A percentile compares a stretch with the other conserved stretches of the same genome.
Conservation (phyloP, 2,329 filamentous ascomycete genomes). For the Coniochaeta sp. region DNA sequence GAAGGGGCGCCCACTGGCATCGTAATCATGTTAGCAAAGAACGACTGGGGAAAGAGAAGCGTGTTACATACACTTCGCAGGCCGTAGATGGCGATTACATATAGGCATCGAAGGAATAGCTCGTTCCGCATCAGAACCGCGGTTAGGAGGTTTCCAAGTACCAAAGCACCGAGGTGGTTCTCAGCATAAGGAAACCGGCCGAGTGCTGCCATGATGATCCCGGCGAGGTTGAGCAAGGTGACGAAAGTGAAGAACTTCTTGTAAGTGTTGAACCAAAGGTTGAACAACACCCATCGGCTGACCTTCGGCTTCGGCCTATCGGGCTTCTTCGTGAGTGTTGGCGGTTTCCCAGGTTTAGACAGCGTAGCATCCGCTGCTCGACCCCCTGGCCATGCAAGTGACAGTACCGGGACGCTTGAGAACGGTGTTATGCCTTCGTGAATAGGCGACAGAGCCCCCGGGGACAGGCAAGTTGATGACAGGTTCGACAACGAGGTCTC, state of each 20-base stretch:
- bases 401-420: slow-evolving; percentile 17
- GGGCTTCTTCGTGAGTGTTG: slow-evolving; percentile 6
- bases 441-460: slow-evolving; percentile 20
- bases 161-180: slow-evolving; percentile 28
- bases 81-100: slow-evolving; percentile 28
- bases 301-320: slow-evolving; percentile 14
- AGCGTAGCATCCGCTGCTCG: not conserved
- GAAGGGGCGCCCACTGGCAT: slow-evolving; percentile 28
- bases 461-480: not conserved
- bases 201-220: slow-evolving; percentile 25
- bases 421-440: slow-evolving; percentile 24
- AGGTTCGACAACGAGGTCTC: slow-evolving; percentile 8
- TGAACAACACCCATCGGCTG: slow-evolving; percentile 25
- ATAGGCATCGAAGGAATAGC: slow-evolving; percentile 28
- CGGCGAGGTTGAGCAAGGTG: slow-evolving; percentile 25
- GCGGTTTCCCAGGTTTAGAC: not conserved
- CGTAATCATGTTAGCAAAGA: slow-evolving; percentile 5
- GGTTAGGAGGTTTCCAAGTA: slow-evolving; percentile 30
- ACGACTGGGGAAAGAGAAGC: not conserved
- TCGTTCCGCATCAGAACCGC: slow-evolving; percentile 33
- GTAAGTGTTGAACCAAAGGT: slow-evolving; percentile 33
- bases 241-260: slow-evolving; percentile 31
- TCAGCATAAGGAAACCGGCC: slow-evolving; percentile 27
- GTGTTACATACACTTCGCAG: slow-evolving; percentile 23
- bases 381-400: slow-evolving; percentile 15